phyloP scores from a whole-genome alignment of 768 basidiomycete genomes.

The Termitomyces sp. region DNA sequence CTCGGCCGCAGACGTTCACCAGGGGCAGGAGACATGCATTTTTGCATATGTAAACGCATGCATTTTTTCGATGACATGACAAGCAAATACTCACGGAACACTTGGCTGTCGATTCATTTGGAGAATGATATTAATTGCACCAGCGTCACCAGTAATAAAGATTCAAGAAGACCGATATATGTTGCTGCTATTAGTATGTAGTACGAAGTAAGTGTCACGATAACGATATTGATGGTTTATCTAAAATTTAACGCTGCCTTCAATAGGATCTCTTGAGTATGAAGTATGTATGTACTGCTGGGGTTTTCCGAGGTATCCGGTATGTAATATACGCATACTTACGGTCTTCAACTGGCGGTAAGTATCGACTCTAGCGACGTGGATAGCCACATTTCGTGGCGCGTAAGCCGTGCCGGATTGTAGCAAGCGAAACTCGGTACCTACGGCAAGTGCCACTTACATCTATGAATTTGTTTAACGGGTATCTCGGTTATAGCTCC shows the following conservation, averaged over 20 bases:
- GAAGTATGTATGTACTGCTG: too few relatives aligned
- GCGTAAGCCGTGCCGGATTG: too few relatives aligned
- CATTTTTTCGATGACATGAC: not conserved
- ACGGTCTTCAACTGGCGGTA: not conserved
- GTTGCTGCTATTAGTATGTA: too few relatives aligned
- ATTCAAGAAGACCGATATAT: not conserved
- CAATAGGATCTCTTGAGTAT: not conserved
- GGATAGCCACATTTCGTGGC: slow-evolving; percentile 11
- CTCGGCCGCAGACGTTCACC: not conserved
- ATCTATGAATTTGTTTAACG: not conserved
- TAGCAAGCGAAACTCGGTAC: slow-evolving; percentile 11
- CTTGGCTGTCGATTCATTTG: too few relatives aligned
- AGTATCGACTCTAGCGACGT: not conserved
- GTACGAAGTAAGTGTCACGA: too few relatives aligned
- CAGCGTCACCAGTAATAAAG: too few relatives aligned
- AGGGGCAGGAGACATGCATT: not conserved
- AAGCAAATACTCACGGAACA: too few relatives aligned
- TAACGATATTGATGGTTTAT: too few relatives aligned
- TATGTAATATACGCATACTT: not conserved
- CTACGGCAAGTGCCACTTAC: not conserved
- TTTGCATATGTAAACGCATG: not conserved
- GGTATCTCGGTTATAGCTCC: slow-evolving; percentile 16
- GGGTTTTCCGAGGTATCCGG: too few relatives aligned
- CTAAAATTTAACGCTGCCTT: too few relatives aligned
- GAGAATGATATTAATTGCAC: too few relatives aligned